Conservation (phyloP, 225 moss, liverwort and hornwort genomes). For the Sphagnum tenellum region DNA sequence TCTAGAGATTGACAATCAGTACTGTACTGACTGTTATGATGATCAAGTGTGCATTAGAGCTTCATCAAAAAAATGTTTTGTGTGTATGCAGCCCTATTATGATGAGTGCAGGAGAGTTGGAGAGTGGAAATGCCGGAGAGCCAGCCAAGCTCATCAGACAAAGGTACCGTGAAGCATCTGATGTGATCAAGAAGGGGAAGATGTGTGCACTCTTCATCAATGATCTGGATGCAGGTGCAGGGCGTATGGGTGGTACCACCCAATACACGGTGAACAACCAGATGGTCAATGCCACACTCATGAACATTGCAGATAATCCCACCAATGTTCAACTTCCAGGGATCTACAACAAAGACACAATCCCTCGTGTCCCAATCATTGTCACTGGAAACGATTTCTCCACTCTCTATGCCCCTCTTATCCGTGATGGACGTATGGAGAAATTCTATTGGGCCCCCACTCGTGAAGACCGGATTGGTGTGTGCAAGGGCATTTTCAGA, state of each 20-base stretch:
- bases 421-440: conserved; percentile 99
- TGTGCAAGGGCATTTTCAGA: conserved; percentile 74
- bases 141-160: conserved; percentile 95
- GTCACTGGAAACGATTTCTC: conserved; percentile 96
- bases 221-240: conserved; percentile 96
- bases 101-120: conserved; percentile 99
- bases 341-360: conserved; percentile 74
- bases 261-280: conserved; percentile 98
- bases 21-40: too few relatives aligned
- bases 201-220: conserved; percentile 97
- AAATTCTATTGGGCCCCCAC: conserved; percentile 99
- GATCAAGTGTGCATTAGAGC: too few relatives aligned
- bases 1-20: too few relatives aligned
- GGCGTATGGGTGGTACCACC: conserved; percentile 92
- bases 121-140: conserved; percentile 95
- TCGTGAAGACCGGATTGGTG: conserved; percentile 84
- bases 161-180: conserved; percentile 89
- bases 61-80: too few relatives aligned
- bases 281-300: conserved; percentile 99
- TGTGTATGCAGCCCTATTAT: conserved; percentile 51
- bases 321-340: conserved; percentile 92
- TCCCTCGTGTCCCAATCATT: conserved; percentile 74
- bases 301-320: conserved; percentile 92
- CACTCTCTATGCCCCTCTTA: conserved; percentile 80
- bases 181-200: conserved; percentile 90